Evolutionary conservation across 2,329 filamentous ascomycete species (phyloP).

Genomic region (Calonectria pseudoturangicola): DNA sequence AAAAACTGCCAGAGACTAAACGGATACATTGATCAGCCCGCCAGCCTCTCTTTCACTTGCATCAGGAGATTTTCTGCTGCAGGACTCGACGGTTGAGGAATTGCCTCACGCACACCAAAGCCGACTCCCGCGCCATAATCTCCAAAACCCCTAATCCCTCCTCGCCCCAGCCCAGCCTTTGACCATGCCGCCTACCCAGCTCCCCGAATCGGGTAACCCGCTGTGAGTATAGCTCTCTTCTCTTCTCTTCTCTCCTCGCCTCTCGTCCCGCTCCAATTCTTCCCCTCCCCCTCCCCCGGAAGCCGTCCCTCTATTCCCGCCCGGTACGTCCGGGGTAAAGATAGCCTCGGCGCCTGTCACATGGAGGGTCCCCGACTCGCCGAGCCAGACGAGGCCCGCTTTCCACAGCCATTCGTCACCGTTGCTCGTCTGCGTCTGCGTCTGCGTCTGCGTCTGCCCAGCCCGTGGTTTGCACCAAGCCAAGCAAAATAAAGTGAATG

Average conservation of each 20-base stretch:
- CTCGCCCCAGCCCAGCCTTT: conserved; percentile 14
- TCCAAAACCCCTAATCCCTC: conserved; percentile 16
- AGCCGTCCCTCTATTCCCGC: conserved; percentile 26
- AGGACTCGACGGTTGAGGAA: neutral
- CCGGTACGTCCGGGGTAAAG: conserved; percentile 30
- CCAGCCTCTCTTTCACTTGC: conserved; percentile 17
- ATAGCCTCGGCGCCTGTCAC: conserved; percentile 20
- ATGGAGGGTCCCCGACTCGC: conserved; percentile 10
- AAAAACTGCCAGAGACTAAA: conserved; percentile 18
- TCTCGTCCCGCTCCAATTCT: neutral
- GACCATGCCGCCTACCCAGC: conserved; percentile 66
- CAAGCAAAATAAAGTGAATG: conserved; percentile 33
- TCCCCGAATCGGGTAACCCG: conserved; percentile 68
- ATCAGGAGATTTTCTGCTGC: conserved; percentile 8
- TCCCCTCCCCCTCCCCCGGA: conserved; percentile 3
- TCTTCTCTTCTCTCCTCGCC: neutral
- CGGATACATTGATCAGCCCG: conserved; percentile 13
- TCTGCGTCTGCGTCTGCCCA: neutral
- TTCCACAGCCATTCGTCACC: conserved; percentile 10
- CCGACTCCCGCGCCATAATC: conserved; percentile 5
- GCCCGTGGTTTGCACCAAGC: neutral
- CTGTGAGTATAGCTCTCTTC: conserved; percentile 61
- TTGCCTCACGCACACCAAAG: conserved; percentile 11
- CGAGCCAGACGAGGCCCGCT: conserved; percentile 24
- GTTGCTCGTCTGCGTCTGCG: neutral